phyloP scores from a whole-genome alignment of 108 stramenopile genomes.

The Parietichytrium sp. region DNA sequence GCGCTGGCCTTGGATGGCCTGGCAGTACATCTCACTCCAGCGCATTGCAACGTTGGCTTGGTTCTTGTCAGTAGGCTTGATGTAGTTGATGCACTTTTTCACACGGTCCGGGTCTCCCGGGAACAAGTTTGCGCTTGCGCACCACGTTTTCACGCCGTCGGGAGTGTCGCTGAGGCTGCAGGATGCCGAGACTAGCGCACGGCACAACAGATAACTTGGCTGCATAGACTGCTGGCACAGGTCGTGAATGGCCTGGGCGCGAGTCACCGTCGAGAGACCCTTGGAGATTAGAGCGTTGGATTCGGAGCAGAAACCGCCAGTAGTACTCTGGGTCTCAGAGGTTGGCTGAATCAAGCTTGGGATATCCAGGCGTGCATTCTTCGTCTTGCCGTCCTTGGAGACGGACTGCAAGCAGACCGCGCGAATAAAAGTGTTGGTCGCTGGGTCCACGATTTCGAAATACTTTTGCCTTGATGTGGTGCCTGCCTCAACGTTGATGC shows the following conservation, averaged over 20 bases:
- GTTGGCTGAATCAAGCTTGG: background rate
- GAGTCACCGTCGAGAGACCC: background rate
- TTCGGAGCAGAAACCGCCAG: background rate
- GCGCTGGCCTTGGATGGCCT: background rate
- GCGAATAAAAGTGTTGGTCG: background rate
- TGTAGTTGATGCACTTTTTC: background rate
- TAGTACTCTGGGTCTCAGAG: background rate
- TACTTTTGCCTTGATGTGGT: background rate
- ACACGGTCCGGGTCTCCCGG: background rate
- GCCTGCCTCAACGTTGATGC: background rate
- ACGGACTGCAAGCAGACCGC: background rate
- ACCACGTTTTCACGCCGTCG: constrained; percentile 12
- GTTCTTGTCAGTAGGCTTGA: constrained; percentile 6
- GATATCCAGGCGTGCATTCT: constrained; percentile 6
- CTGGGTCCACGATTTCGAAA: background rate
- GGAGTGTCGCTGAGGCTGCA: background rate
- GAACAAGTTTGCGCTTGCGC: background rate
- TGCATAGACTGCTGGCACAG: too few species aligned
- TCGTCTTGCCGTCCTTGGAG: background rate
- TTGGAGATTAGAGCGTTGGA: background rate
- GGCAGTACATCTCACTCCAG: constrained; percentile 20
- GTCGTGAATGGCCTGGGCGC: too few species aligned
- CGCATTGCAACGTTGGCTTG: background rate
- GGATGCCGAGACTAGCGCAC: background rate
- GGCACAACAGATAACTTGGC: too few species aligned